These are phyloP conservation scores for Cryomyces minteri DNA, from an alignment of 495 filamentous ascomycete genomes.

Conservation along the genomic window DNA sequence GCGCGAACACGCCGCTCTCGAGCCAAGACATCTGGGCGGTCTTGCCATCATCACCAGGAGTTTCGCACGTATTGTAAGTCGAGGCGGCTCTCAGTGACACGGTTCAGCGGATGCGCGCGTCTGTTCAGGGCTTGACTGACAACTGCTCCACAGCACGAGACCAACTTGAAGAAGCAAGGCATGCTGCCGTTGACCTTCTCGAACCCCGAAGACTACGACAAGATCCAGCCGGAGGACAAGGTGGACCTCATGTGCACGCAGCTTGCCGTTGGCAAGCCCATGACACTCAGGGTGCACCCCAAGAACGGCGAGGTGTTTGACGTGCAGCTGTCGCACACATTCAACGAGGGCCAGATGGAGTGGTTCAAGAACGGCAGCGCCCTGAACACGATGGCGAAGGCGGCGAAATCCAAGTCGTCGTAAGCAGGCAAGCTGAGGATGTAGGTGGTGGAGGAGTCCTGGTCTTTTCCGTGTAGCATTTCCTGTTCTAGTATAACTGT, in stretches of 20 bases:
- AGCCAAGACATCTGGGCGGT: conserved; percentile 93
- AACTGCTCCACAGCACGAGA: conserved; percentile 50
- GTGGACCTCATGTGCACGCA: conserved; percentile 82
- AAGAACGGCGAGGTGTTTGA: conserved; percentile 67
- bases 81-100: background rate
- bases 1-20: conserved; percentile 93
- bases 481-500: too few relatives aligned
- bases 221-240: conserved; percentile 83
- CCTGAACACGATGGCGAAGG: conserved; percentile 94
- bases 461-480: too few relatives aligned
- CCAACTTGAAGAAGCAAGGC: conserved; percentile 99
- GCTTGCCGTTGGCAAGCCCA: conserved; percentile 80
- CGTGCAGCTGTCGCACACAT: conserved; percentile 75
- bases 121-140: background rate
- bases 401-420: background rate
- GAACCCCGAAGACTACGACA: conserved; percentile 93
- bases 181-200: conserved; percentile 95
- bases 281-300: conserved; percentile 82
- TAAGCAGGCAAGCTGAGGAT: too few relatives aligned
- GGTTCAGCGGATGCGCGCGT: background rate
- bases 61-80: conserved; percentile 79
- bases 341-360: conserved; percentile 91
- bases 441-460: too few relatives aligned
- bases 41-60: conserved; percentile 90
- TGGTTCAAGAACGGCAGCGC: conserved; percentile 98